Evolutionary conservation across 768 basidiomycete species (phyloP), one percentile per base, ranked within the genome.

Genomic region (Cystofilobasidium ferigula): DNA sequence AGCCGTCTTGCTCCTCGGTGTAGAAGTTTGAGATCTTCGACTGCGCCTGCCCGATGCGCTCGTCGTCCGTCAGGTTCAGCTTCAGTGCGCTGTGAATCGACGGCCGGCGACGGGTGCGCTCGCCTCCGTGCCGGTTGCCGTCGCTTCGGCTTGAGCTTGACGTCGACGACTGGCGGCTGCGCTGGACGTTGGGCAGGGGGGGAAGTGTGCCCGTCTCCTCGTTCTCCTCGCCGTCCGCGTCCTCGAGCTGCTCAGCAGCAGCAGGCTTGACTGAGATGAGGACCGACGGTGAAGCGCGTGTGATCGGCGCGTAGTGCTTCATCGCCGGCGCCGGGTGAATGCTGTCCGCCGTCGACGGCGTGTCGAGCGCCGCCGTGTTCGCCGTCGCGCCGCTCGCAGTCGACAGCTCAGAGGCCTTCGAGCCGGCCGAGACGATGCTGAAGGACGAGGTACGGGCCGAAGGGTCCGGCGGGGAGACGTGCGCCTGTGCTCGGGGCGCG

Each of bases 11-110:
- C 2, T 54, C 51, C 13, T 8, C 51, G 10, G 6, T 26, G 5
- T n/a, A 28, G 7, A 54, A 16, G 28, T 3, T 22, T 28, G 30
- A 16, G 14, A 32, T 30, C 51, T 32, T 54, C 7, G 51, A 54
- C 51, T 28, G 30, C 14, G 9, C 30, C 51, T 32, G 2, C 28
- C 8, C 26, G 26, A 32, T 14, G 13, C 28, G 28, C 30, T 54
- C 51, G 51, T 54, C 51, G 51, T 54, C 51, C 51, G 51, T 54
- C 13, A 54, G 51, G 51, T 22, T 32, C 28, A 54, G 51, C 14
- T 54, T 54, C 6, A 54, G 30, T 28, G 51, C 51, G 26, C 51
- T 28, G 3, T 54, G 51, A 10, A 26, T 28, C 8, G 51, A 54
- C 6, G 28, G 12, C 22, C n/a, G 22, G n/a, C 45, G 45, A 3